phyloP scores from a whole-genome alignment of 208 protist species.

The Crithidia expoeki region DNA sequence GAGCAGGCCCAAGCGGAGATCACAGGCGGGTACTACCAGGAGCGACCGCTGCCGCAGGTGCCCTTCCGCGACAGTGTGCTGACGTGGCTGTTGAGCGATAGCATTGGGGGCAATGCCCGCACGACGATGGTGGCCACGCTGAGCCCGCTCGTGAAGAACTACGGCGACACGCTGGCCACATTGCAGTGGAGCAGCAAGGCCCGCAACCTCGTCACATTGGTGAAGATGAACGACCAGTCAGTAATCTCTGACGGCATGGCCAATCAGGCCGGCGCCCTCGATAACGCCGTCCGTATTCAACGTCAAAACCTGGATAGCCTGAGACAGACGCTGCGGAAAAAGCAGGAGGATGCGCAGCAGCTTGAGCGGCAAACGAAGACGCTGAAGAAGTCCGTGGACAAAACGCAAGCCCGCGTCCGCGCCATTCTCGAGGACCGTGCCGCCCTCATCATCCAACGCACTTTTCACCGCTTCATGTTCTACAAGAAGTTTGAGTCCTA shows the following conservation, averaged over 20 bases:
- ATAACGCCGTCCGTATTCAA: slow-evolving; percentile 77
- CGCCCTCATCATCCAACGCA: slow-evolving; percentile 70
- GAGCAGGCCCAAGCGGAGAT: slow-evolving; percentile 84
- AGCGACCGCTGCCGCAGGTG: slow-evolving; percentile 85
- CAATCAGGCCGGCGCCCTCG: slow-evolving; percentile 68
- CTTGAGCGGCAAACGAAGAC: slow-evolving; percentile 54
- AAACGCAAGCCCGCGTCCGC: slow-evolving; percentile 27
- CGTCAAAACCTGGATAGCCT: slow-evolving; percentile 87
- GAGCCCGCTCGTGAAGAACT: slow-evolving; percentile 90
- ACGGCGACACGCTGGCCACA: slow-evolving; percentile 86
- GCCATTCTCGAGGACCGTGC: slow-evolving; percentile 40
- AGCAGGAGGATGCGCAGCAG: slow-evolving; percentile 65
- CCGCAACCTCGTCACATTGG: slow-evolving; percentile 85
- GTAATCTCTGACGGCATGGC: slow-evolving; percentile 75
- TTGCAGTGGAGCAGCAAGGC: slow-evolving; percentile 92
- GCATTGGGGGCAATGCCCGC: slow-evolving; percentile 90
- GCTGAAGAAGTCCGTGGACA: slow-evolving; percentile 46
- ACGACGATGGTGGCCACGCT: slow-evolving; percentile 92
- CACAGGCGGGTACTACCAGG: slow-evolving; percentile 55
- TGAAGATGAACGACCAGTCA: slow-evolving; percentile 88
- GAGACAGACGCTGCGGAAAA: slow-evolving; percentile 67
- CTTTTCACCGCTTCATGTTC: slow-evolving; percentile 44
- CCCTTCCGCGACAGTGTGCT: slow-evolving; percentile 90
- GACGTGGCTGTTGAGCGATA: slow-evolving; percentile 92
- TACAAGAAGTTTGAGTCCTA: slow-evolving; percentile 47